Conservation (phyloP, 768 basidiomycete genomes). For the Amanita pallidorosea region DNA sequence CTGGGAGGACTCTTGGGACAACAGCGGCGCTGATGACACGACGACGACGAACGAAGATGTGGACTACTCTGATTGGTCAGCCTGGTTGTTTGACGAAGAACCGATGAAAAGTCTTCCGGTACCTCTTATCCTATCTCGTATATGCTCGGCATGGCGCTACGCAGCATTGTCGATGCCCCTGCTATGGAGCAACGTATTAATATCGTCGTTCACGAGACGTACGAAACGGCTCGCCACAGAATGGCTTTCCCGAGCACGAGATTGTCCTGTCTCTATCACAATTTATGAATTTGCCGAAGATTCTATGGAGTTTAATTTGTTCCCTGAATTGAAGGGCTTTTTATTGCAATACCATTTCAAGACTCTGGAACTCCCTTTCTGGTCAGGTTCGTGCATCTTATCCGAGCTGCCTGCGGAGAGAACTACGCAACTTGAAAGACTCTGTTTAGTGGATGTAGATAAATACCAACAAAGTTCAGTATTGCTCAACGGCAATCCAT, state of each 20-base stretch:
- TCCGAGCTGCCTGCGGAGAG: not conserved
- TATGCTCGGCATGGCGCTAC: not conserved
- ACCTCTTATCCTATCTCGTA: not conserved
- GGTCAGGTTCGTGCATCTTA: not conserved
- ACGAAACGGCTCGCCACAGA: not conserved
- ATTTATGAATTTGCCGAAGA: not conserved
- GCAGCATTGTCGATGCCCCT: not conserved
- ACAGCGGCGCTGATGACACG: not conserved
- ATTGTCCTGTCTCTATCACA: not conserved
- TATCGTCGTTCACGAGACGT: not conserved
- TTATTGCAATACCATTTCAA: not conserved
- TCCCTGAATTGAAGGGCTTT: not conserved
- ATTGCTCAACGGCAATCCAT: not conserved
- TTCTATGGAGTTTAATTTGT: not conserved
- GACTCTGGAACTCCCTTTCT: not conserved
- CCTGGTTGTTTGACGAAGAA: not conserved
- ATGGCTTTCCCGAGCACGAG: not conserved
- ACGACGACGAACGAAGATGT: too few species aligned
- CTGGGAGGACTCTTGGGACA: not conserved
- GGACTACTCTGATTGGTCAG: not conserved
- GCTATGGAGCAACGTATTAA: not conserved
- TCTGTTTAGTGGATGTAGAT: not conserved
- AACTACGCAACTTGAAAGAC: not conserved
- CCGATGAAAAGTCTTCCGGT: not conserved
- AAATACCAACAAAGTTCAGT: not conserved